Percentiles rank a stretch among this genome's conserved stretches.
Evolutionary conservation across 768 basidiomycete genomes (phyloP).

Genomic region (Xerocomus spinulosus): DNA sequence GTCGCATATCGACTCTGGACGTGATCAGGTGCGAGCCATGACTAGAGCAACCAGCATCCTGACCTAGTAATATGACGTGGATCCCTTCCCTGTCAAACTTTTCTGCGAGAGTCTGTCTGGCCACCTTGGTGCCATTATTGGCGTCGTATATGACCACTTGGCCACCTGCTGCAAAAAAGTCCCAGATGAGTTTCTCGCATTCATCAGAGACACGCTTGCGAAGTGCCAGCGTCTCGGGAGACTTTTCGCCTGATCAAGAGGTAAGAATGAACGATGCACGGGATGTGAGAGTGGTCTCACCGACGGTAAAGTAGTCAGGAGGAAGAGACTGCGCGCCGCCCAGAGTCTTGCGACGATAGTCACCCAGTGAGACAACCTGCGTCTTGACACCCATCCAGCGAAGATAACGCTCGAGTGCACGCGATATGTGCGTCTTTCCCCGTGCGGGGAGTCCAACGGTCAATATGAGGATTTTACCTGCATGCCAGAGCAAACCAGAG

Average conservation of each 20-base stretch:
- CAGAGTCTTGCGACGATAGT: slow-evolving; percentile 85
- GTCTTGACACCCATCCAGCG: slow-evolving; percentile 98
- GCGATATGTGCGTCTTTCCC: slow-evolving; percentile 95
- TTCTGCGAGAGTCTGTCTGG: slow-evolving; percentile 68
- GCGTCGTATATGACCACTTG: slow-evolving; percentile 99
- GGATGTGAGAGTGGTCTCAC: slow-evolving; percentile 32
- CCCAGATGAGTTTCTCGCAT: slow-evolving; percentile 86
- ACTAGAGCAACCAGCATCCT: slow-evolving; percentile 11
- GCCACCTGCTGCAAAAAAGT: slow-evolving; percentile 81
- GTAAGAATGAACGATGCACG: neutral
- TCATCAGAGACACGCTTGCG: slow-evolving; percentile 69
- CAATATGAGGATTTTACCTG: slow-evolving; percentile 91
- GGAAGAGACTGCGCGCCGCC: slow-evolving; percentile 88
- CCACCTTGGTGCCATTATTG: slow-evolving; percentile 77
- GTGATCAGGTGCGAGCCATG: slow-evolving; percentile 7
- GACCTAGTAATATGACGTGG: slow-evolving; percentile 92
- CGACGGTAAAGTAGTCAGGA: slow-evolving; percentile 85
- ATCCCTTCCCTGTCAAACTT: slow-evolving; percentile 84
- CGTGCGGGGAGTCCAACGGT: slow-evolving; percentile 92
- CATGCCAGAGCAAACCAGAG: slow-evolving; percentile 82
- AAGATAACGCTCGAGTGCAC: slow-evolving; percentile 93
- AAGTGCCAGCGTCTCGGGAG: slow-evolving; percentile 72
- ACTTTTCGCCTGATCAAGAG: slow-evolving; percentile 61
- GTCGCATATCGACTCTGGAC: slow-evolving; percentile 82
- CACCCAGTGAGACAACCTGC: slow-evolving; percentile 89